Conservation (phyloP, 2,329 filamentous ascomycete species). For the Pseudocercospora musae region DNA sequence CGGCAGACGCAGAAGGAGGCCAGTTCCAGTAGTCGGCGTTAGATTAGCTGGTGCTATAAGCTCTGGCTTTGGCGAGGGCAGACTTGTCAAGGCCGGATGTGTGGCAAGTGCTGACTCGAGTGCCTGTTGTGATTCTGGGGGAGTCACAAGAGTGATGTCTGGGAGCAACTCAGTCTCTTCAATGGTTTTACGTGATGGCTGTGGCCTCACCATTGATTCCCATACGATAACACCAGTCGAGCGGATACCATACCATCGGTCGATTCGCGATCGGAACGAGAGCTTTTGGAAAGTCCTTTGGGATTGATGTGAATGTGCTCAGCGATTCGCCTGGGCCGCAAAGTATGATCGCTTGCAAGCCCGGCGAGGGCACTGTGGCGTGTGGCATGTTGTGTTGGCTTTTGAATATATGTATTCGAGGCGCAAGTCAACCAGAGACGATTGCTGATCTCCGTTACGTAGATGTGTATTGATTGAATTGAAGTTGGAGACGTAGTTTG, state of each 20-base stretch:
- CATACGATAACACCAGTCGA: conserved; percentile 80
- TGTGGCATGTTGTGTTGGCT: conserved; percentile 61
- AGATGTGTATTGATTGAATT: too few species aligned
- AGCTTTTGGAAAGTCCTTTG: conserved; percentile 77
- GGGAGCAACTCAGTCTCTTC: too few species aligned
- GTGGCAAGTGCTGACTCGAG: conserved; percentile 69
- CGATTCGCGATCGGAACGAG: conserved; percentile 78
- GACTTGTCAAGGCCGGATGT: conserved; percentile 70
- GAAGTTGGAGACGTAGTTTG: neutral
- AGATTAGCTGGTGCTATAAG: conserved; percentile 73
- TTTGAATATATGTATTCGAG: neutral
- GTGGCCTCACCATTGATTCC: conserved; percentile 66
- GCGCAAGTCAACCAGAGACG: too few species aligned
- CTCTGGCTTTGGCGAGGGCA: conserved; percentile 70
- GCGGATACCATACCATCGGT: conserved; percentile 86
- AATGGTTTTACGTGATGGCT: too few species aligned
- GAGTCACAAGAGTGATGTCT: conserved; percentile 58
- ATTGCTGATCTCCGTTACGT: too few species aligned
- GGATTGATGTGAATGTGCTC: conserved; percentile 76
- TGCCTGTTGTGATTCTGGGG: conserved; percentile 58
- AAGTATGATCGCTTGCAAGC: conserved; percentile 78
- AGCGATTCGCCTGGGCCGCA: conserved; percentile 80
- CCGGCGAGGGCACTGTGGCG: conserved; percentile 69
- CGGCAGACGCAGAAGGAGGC: conserved; percentile 78
- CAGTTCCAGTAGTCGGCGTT: conserved; percentile 82